A percentile compares a stretch with the other conserved stretches of the same genome.
Conservation (phyloP, 208 protist species). For the Acanthamoeba healyi region DNA sequence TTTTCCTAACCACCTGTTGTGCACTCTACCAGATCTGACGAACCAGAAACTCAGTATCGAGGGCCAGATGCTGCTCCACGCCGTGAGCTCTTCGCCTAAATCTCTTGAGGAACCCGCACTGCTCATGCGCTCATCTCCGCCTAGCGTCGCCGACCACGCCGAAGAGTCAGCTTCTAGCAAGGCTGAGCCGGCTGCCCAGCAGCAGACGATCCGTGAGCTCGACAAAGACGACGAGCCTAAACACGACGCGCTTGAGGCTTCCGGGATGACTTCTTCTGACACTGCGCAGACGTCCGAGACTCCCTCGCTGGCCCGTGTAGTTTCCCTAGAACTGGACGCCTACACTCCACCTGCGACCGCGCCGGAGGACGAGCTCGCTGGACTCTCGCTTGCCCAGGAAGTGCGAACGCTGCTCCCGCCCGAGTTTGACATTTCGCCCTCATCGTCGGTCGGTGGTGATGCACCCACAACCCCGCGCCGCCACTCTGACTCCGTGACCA, state of each 20-base stretch:
- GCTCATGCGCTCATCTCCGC: conserved; percentile 25
- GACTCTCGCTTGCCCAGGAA: conserved; percentile 15
- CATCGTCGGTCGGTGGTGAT: background rate
- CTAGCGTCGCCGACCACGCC: background rate
- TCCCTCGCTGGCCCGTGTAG: background rate
- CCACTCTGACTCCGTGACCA: background rate
- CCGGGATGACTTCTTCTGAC: no score
- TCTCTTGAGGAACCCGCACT: background rate
- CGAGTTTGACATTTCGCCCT: conserved; percentile 45
- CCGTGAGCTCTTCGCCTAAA: background rate
- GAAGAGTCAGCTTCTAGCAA: background rate
- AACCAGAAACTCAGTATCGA: conserved; percentile 66
- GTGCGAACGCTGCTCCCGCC: conserved; percentile 22
- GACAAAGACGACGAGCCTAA: background rate
- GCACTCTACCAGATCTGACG: background rate
- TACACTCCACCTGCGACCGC: conserved; percentile 18
- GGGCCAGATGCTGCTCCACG: conserved; percentile 64
- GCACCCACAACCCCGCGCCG: background rate
- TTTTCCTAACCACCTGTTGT: background rate
- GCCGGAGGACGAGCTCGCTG: background rate
- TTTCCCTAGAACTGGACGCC: conserved; percentile 21
- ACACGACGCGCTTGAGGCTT: no score
- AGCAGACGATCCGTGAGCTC: background rate
- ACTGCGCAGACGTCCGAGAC: no score
- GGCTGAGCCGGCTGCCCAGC: background rate